These are phyloP conservation scores for Sporothrix brasiliensis DNA, from an alignment of 2,329 filamentous ascomycete genomes.

Conservation along the genomic window DNA sequence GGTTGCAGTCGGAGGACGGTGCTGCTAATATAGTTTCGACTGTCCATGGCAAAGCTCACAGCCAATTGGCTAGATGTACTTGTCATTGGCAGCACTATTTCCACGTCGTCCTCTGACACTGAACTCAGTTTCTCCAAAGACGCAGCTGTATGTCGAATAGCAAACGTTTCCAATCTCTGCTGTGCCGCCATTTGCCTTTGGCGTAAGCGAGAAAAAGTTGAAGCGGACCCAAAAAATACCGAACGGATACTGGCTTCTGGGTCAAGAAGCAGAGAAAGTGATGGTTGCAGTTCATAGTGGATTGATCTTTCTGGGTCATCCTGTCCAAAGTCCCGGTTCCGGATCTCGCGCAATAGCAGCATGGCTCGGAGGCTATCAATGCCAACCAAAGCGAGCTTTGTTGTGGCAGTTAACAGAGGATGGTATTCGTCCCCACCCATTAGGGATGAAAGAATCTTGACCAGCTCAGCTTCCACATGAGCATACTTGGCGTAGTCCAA, in stretches of 20 bases:
- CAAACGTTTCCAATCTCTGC: not conserved
- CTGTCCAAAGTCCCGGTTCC: slow-evolving; percentile 36
- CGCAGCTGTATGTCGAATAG: not conserved
- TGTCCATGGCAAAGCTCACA: slow-evolving; percentile 41
- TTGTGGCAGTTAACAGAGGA: slow-evolving; percentile 18
- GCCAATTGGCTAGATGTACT: slow-evolving; percentile 44
- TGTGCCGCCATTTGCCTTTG: not conserved
- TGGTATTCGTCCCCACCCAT: not conserved
- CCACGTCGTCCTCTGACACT: slow-evolving; percentile 34
- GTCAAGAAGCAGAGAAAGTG: slow-evolving; percentile 39
- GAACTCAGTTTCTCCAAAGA: not conserved
- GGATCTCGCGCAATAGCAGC: slow-evolving; percentile 41
- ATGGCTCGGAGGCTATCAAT: slow-evolving; percentile 46
- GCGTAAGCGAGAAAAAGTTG: not conserved
- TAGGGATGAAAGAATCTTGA: not conserved
- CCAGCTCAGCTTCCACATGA: not conserved
- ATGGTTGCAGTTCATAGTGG: slow-evolving; percentile 34
- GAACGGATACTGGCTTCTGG: slow-evolving; percentile 39
- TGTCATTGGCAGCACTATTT: slow-evolving; percentile 43
- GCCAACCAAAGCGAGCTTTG: slow-evolving; percentile 36
- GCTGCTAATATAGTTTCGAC: slow-evolving; percentile 43
- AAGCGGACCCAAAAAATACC: slow-evolving; percentile 34
- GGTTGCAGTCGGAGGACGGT: slow-evolving; percentile 39
- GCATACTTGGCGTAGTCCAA: not conserved
- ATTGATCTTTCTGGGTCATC: not conserved